These are phyloP conservation scores for Silene noctiflora DNA, from an alignment of 179 eudicot genomes.

Conservation along the genomic window DNA sequence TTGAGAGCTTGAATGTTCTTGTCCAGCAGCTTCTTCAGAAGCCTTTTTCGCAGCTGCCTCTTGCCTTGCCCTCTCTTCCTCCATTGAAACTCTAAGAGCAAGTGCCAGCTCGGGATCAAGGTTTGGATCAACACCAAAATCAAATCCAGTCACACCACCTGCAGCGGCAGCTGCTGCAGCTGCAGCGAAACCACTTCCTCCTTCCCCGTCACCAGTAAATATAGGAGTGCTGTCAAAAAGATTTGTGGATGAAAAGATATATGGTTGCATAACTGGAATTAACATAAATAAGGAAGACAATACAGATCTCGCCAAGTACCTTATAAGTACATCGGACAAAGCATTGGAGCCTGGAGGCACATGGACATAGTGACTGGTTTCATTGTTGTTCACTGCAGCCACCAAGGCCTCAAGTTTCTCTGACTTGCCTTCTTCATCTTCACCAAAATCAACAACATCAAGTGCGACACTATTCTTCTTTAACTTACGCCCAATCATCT, in stretches of 20 bases:
- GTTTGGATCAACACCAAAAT: slow-evolving; percentile 97
- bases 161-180: slow-evolving; percentile 93
- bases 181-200: slow-evolving; percentile 91
- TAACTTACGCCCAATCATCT: slow-evolving; percentile 84
- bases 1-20: slow-evolving; percentile 66
- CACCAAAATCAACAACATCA: slow-evolving; percentile 94
- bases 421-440: slow-evolving; percentile 84
- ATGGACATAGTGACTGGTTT: slow-evolving; percentile 87
- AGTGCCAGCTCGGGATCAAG: slow-evolving; percentile 98
- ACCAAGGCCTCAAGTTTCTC: slow-evolving; percentile 93
- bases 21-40: slow-evolving; percentile 66
- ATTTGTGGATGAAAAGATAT: too few species aligned
- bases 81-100: slow-evolving; percentile 98
- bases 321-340: slow-evolving; percentile 81
- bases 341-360: slow-evolving; percentile 85
- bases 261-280: too few species aligned
- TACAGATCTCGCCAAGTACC: too few species aligned
- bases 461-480: slow-evolving; percentile 96
- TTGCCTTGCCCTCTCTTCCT: slow-evolving; percentile 99
- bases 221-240: slow-evolving; percentile 96
- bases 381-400: slow-evolving; percentile 82
- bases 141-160: slow-evolving; percentile 87
- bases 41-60: slow-evolving; percentile 98
- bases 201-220: slow-evolving; percentile 92
- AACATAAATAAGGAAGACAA: too few species aligned